Evolutionary conservation across 1,284 basidiomycete genomes (phyloP).

Genomic region (Coriolopsis trogii): DNA sequence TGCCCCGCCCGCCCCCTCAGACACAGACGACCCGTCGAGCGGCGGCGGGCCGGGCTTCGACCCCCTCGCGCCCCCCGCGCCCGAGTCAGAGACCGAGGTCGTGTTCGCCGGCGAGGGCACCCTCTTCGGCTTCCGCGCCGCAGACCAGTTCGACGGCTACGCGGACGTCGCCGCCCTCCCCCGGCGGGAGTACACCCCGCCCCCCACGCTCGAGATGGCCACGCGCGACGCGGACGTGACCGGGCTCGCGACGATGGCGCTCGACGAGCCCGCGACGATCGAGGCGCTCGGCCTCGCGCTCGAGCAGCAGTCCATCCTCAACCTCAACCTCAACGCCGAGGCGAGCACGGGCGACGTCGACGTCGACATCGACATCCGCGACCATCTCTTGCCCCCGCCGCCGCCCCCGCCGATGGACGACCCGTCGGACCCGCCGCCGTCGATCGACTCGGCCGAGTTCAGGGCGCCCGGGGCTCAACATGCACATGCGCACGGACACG

Average conservation of each 20-base stretch:
- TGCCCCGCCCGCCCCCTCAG: slow-evolving; percentile 45
- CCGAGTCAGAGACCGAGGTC: slow-evolving; percentile 34
- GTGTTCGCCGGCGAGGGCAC: slow-evolving; percentile 69
- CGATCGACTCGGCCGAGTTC: slow-evolving; percentile 74
- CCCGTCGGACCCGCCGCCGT: slow-evolving; percentile 81
- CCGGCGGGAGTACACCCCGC: slow-evolving; percentile 58
- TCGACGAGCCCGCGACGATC: slow-evolving; percentile 52
- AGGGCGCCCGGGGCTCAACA: slow-evolving; percentile 54
- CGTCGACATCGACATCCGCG: too few relatives aligned
- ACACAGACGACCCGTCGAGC: slow-evolving; percentile 40
- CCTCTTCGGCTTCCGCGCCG: slow-evolving; percentile 67
- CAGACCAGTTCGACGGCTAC: slow-evolving; percentile 79
- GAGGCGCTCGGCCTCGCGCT: slow-evolving; percentile 61
- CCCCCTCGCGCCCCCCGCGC: slow-evolving; percentile 36
- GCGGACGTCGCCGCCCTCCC: slow-evolving; percentile 60
- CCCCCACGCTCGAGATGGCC: slow-evolving; percentile 73
- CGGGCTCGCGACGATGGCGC: slow-evolving; percentile 54
- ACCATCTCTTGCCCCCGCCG: slow-evolving; percentile 37
- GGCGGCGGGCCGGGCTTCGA: too few relatives aligned
- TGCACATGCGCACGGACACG: too few relatives aligned
- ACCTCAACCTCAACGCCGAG: slow-evolving; percentile 26
- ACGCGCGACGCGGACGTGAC: slow-evolving; percentile 67
- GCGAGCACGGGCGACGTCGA: slow-evolving; percentile 21
- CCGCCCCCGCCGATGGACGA: slow-evolving; percentile 86
- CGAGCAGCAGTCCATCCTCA: slow-evolving; percentile 55